phyloP scores from a whole-genome alignment of 1,284 basidiomycete species.

The Volvariella volvacea region DNA sequence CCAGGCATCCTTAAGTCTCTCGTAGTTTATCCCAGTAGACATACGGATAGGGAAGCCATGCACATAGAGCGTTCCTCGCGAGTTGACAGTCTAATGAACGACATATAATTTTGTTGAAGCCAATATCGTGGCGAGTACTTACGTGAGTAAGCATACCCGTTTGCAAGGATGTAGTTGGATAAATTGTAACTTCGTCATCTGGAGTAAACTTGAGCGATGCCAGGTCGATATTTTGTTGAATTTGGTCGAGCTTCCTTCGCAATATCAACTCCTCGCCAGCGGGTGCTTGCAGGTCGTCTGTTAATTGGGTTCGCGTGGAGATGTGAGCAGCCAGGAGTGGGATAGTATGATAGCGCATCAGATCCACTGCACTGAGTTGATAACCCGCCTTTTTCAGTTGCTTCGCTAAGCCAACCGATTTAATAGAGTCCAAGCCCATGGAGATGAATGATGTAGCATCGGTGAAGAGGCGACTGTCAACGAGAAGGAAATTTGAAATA shows the following conservation, averaged over 20 bases:
- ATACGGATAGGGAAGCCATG: slow-evolving; percentile 39
- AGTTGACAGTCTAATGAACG: slow-evolving; percentile 32
- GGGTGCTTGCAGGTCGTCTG: neutral
- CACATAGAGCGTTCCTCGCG: slow-evolving; percentile 36
- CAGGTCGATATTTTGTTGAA: slow-evolving; percentile 12
- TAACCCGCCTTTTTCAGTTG: slow-evolving; percentile 25
- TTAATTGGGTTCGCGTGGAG: neutral
- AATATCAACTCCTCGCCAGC: slow-evolving; percentile 7
- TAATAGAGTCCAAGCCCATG: slow-evolving; percentile 43
- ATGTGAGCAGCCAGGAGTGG: slow-evolving; percentile 13
- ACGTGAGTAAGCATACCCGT: slow-evolving; percentile 48
- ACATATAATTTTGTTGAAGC: neutral
- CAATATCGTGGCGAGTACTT: slow-evolving; percentile 6
- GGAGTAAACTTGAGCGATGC: slow-evolving; percentile 19
- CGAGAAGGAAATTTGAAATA: slow-evolving; percentile 29
- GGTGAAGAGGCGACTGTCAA: slow-evolving; percentile 20
- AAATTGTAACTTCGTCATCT: slow-evolving; percentile 28
- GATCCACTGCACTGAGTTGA: slow-evolving; percentile 24
- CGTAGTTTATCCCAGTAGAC: slow-evolving; percentile 17
- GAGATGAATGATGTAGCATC: slow-evolving; percentile 33
- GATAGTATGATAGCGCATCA: slow-evolving; percentile 23
- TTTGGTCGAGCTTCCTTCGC: slow-evolving; percentile 7
- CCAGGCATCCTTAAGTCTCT: slow-evolving; percentile 30
- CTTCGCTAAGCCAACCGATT: slow-evolving; percentile 35
- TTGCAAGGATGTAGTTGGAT: slow-evolving; percentile 38